Base-by-base conservation (phyloP, 1,139 yeast species). In the Taphrina betulina region DNA sequence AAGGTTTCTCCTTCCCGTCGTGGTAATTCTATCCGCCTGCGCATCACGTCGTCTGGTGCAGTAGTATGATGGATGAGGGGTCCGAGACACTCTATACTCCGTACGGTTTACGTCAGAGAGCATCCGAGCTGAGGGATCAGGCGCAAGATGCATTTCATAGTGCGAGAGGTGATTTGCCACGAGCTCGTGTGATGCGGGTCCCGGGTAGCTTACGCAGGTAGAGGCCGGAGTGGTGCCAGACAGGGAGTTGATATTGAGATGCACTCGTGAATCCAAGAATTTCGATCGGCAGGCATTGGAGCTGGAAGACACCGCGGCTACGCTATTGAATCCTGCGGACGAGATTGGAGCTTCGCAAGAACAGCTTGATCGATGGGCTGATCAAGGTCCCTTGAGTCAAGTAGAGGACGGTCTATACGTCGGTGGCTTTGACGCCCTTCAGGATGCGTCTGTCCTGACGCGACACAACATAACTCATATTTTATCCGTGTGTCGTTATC, bases 401-500 rank as follows among this genome's bases (percentile, higher is more conserved):
- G 31, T 43, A 16, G 48, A 43, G 26, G 48, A 43, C 7, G 48
- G 48, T 1, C 38, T 43, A 29, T 43, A 19, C 29, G 16, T 43
- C 31, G 22, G 38, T 17, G 44, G 54, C 22, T 50, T 40, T 19
- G 54, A 38, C 43, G 61, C 61, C 1, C 43, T 60, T 3, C 56
- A 54, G 20, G 59, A 60, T 12, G 60, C 53, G 14, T 12, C 37
- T 17, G 29, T 43, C 3, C 48, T 60, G 14, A 31, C 17, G 12
- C 51, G 53, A 2, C 43, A 44, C 16, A 42, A 40, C 3, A 43
- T 60, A 31, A 51, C 61, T n/a, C 62, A 60, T 29, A 48, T 60
- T 10, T 42, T 60, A 24, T 60, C 63, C n/a, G 45, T 51, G 7
- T 31, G 54, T 19, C 46, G 17, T n/a, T 33, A 37, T 26, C 29